phyloP scores from a whole-genome alignment of 2,329 filamentous ascomycete genomes.

The Colletotrichum kahawae region DNA sequence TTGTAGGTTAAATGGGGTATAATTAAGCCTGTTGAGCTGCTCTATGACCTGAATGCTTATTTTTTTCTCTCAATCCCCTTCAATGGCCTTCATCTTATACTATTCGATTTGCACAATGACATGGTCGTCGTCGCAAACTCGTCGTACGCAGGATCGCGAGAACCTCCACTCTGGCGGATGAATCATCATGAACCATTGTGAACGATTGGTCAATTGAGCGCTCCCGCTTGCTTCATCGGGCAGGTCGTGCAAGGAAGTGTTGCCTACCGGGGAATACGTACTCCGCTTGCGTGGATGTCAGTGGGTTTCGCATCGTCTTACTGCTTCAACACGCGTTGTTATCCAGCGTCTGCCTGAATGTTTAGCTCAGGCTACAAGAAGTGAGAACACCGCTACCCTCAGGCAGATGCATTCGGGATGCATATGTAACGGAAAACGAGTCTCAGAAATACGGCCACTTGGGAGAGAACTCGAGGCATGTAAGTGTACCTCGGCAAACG shows the following conservation, averaged over 20 bases:
- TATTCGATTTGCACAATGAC: background rate
- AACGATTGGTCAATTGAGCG: background rate
- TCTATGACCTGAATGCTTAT: background rate
- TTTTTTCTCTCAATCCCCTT: background rate
- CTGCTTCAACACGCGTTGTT: background rate
- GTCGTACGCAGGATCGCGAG: background rate
- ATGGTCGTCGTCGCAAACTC: background rate
- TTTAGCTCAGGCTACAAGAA: background rate
- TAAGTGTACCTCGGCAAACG: conserved; percentile 12
- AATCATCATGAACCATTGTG: background rate
- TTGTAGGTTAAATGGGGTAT: background rate
- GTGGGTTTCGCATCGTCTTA: background rate
- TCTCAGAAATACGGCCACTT: background rate
- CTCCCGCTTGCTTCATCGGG: background rate
- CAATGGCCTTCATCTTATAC: background rate
- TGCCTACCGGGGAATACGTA: background rate
- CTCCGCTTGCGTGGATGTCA: background rate
- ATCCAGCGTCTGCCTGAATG: background rate
- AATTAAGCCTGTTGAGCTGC: background rate
- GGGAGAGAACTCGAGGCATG: background rate
- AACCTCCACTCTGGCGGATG: background rate
- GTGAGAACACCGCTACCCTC: background rate
- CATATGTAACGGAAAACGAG: background rate
- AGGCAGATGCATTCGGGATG: background rate
- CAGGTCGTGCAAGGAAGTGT: background rate